Evolutionary conservation across 768 basidiomycete genomes (phyloP), one percentile per base, ranked within the genome.

Genomic region (Lentinula detonsa): DNA sequence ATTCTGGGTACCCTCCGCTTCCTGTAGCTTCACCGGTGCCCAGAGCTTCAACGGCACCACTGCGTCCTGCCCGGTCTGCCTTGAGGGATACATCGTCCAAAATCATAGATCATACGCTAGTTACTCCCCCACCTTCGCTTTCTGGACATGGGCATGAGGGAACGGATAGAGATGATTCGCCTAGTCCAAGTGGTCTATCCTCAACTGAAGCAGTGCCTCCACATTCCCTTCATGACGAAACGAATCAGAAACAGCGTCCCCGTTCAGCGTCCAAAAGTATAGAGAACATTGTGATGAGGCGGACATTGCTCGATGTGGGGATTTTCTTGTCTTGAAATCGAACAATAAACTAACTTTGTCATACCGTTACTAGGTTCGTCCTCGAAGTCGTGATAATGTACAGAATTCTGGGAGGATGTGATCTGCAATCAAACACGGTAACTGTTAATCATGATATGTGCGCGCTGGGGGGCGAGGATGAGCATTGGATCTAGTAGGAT

Each of bases 121-220:
- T 28, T 28, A 77, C 80, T 61, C 78, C 79, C 51, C 75, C 78
- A 16, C 69, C 74, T 33, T 77, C 77, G 52, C 75, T 78, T 23
- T 70, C 74, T 31, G 77, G 77, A 55, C 69, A 72, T 63, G 65
- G 67, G 2, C 50, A 54, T 33, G 55, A 39, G n/a, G 21, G 43
- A 13, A 9, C 15, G 37, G 59, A 34, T 1, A 59, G 61, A 39
- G 28, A 43, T 23, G 23, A 18, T 4, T 64, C 59, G 23, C 59
- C 59, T 39, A 60, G 59, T 33, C 50, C 40, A 1, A 56, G 55
- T 42, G 40, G 23, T 9, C n/a, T 23, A 13, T 56, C 55, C 4
- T 18, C 39, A 10, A 9, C 23, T 42, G 55, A 56, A 37, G 39
- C 33, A 10, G 53, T 35, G 31, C 9, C 57, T 10, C 43, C 57